Evolutionary conservation across 176 grass and related monocot species (phyloP).

Genomic region (Carex myosuroides): DNA sequence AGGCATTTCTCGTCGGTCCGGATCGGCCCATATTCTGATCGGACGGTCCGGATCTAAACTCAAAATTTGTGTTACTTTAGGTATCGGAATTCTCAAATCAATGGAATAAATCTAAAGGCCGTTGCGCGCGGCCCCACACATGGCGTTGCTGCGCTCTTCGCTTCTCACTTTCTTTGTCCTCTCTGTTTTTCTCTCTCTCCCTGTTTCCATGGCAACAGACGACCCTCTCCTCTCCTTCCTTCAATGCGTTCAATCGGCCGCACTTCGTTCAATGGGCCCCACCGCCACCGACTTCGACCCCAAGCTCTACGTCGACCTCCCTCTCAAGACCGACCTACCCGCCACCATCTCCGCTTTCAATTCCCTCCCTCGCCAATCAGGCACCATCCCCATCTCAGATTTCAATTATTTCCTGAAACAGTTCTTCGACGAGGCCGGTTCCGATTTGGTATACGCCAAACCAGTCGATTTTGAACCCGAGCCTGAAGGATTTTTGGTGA

Average conservation of each 20-base stretch:
- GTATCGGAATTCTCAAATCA: too few relatives aligned
- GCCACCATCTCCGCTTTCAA: conserved; percentile 34
- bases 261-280: conserved; percentile 39
- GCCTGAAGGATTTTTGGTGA: conserved; percentile 66
- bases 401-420: conserved; percentile 36
- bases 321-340: conserved; percentile 39
- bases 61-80: too few relatives aligned
- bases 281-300: conserved; percentile 50
- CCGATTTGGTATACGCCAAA: conserved; percentile 48
- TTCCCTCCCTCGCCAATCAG: conserved; percentile 9
- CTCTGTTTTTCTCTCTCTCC: not conserved
- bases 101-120: too few relatives aligned
- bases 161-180: too few relatives aligned
- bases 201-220: not conserved
- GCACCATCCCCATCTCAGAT: conserved; percentile 16
- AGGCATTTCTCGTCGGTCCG: too few relatives aligned
- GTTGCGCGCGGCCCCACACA: too few relatives aligned
- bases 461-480: conserved; percentile 49
- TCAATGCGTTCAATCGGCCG: conserved; percentile 58
- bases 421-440: conserved; percentile 45
- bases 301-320: conserved; percentile 85
- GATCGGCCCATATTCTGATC: too few relatives aligned
- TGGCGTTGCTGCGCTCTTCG: too few relatives aligned
- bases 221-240: conserved; percentile 53
- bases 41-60: too few relatives aligned